phyloP scores from a whole-genome alignment of 2,329 filamentous ascomycete species.

The Chaetoscypha palmicola region DNA sequence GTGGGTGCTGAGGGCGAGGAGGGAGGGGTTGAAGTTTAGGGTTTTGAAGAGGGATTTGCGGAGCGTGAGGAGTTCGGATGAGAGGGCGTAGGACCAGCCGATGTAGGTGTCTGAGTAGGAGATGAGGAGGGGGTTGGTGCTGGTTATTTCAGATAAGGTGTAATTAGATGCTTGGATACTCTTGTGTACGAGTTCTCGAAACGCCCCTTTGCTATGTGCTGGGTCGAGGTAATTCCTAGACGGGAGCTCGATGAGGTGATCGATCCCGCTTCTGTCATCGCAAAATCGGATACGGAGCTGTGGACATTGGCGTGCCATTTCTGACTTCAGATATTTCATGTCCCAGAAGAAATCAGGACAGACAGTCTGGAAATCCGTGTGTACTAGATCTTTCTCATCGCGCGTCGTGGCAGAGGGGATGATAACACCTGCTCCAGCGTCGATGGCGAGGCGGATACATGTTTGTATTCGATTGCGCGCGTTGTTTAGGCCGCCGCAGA shows the following conservation, averaged over 20 bases:
- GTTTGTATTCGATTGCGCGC: conserved; percentile 15
- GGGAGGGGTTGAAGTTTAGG: conserved; percentile 11
- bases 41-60: conserved; percentile 14
- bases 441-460: conserved; percentile 15
- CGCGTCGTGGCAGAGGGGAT: conserved; percentile 9
- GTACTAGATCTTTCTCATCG: neutral
- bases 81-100: conserved; percentile 13
- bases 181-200: conserved; percentile 3
- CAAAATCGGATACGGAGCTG: conserved; percentile 10
- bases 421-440: conserved; percentile 14
- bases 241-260: neutral
- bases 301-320: conserved; percentile 8
- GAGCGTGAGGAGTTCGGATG: conserved; percentile 9
- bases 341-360: conserved; percentile 11
- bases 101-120: conserved; percentile 11
- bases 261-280: conserved; percentile 5
- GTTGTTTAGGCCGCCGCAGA: conserved; percentile 18
- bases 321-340: conserved; percentile 4
- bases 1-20: conserved; percentile 8
- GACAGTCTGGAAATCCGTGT: conserved; percentile 5
- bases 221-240: conserved; percentile 1
- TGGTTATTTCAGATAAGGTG: conserved; percentile 3
- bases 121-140: conserved; percentile 5
- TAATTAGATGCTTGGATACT: conserved; percentile 1
- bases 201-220: conserved; percentile 6